A percentile compares a stretch with the other conserved stretches of the same genome.
These are phyloP conservation scores for Phoenix dactylifera DNA, from an alignment of 176 grass and related monocot genomes.

Conservation along the genomic window DNA sequence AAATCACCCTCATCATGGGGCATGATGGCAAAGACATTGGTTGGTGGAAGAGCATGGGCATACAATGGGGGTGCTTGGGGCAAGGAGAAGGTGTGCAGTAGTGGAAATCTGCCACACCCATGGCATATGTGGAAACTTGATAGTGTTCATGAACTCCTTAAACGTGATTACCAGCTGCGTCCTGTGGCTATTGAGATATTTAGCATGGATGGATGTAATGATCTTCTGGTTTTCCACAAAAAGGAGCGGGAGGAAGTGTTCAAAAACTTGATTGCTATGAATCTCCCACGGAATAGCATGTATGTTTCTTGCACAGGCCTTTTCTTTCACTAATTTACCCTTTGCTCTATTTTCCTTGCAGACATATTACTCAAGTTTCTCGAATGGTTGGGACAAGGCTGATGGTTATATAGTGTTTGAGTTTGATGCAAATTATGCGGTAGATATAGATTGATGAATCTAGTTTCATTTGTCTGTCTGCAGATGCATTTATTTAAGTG, in stretches of 20 bases:
- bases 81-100: slow-evolving; percentile 83
- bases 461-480: too few relatives aligned
- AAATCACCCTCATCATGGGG: slow-evolving; percentile 67
- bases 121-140: slow-evolving; percentile 99
- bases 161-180: slow-evolving; percentile 96
- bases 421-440: too few relatives aligned
- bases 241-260: slow-evolving; percentile 98
- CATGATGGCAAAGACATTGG: slow-evolving; percentile 34
- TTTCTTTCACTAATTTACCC: slow-evolving; percentile 17
- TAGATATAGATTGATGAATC: too few relatives aligned
- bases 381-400: too few relatives aligned
- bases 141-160: slow-evolving; percentile 92
- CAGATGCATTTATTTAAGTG: too few relatives aligned
- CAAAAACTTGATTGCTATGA: slow-evolving; percentile 84
- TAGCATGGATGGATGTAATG: slow-evolving; percentile 99
- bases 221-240: slow-evolving; percentile 98
- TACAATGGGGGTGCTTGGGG: slow-evolving; percentile 98
- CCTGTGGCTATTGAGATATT: slow-evolving; percentile 98
- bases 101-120: slow-evolving; percentile 73
- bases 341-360: background rate
- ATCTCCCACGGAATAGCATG: slow-evolving; percentile 99
- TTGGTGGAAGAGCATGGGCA: slow-evolving; percentile 94
- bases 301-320: slow-evolving; percentile 34
- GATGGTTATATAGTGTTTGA: too few relatives aligned
- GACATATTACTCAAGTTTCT: too few relatives aligned